Base-by-base conservation (phyloP, 345 rosid species). In the Mallotus nudiflorus region DNA sequence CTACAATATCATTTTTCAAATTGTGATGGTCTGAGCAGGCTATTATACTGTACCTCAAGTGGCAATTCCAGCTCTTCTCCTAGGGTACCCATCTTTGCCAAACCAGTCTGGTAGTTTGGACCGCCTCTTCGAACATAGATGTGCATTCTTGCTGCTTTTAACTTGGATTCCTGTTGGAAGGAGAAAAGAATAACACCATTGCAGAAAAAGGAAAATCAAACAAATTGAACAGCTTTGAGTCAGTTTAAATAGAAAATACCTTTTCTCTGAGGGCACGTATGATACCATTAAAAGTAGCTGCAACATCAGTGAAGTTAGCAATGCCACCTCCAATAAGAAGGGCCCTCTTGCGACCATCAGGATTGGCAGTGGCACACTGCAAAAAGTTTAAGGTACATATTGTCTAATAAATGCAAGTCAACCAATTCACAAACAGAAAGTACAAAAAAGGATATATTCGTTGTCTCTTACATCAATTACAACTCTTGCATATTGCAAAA, bases 311-410 rank as follows among this genome's bases (percentile, higher is more conserved):
- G 78, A 96, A 96, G 73, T 96, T 96, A 49, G 99, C 98, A 42
- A 92, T 96, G 70, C 99, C 98, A 14, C 99, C 99, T 74, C 99
- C 99, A 57, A 96, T 84, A 24, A 96, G 82, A 76, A 92, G 91
- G 74, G 94, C 96, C 83, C 99, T 74, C 79, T 92, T 96, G 24
- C 87, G 90, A 31, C 98, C 99, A 52, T 96, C 96, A 22, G 98
- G 98, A 63, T 92, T 82, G 49, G 97, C 84, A 53, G 97, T 84
- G 40, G 98, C 97, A 82, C 99, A 92, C 99, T 96, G 81, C 75
- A 67, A 70, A 11, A 56, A 62, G 56, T 53, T 64, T 35, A 27
- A 65, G 25, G 49, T 6, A 27, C 16, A 61, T 65, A 1, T 16
- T 65, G 60, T 40, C 65, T 57, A 72, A 50, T 31, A 66, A 6